Conservation (phyloP, 1,139 yeast genomes). For the Hemisphaericaspora subhashii region DNA sequence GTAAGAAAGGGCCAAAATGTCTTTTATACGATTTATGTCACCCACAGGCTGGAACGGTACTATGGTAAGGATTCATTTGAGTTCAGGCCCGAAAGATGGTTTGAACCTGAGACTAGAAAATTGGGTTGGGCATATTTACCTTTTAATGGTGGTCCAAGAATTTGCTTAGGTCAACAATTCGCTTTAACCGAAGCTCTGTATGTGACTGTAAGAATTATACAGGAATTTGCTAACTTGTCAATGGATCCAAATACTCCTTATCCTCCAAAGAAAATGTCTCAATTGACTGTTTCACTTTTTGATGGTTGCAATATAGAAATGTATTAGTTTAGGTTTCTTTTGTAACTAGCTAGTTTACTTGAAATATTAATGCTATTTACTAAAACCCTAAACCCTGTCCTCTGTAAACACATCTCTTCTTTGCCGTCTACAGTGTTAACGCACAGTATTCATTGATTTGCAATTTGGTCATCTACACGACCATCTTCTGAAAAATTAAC, state of each 20-base stretch:
- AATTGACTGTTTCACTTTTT: conserved; percentile 33
- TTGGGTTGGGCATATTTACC: conserved; percentile 55
- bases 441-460: not conserved
- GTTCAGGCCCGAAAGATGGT: conserved; percentile 55
- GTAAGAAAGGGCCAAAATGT: conserved; percentile 43
- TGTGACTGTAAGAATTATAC: conserved; percentile 41
- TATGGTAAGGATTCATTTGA: conserved; percentile 49
- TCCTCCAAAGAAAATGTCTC: conserved; percentile 36
- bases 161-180: conserved; percentile 60
- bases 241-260: conserved; percentile 19
- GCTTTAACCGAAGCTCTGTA: conserved; percentile 58
- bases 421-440: not conserved
- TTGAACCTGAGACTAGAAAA: conserved; percentile 32
- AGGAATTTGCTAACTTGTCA: conserved; percentile 24
- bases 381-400: no score
- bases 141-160: conserved; percentile 62
- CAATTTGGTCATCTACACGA: not conserved
- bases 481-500: not conserved
- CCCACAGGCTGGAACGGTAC: conserved; percentile 38
- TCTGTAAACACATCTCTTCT: not conserved
- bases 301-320: conserved; percentile 24
- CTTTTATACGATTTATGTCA: conserved; percentile 36
- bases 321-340: conserved; percentile 7
- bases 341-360: not conserved
- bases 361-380: not conserved